phyloP scores from a whole-genome alignment of 805 yeast species.

The Teunomyces lycoperdinae region DNA sequence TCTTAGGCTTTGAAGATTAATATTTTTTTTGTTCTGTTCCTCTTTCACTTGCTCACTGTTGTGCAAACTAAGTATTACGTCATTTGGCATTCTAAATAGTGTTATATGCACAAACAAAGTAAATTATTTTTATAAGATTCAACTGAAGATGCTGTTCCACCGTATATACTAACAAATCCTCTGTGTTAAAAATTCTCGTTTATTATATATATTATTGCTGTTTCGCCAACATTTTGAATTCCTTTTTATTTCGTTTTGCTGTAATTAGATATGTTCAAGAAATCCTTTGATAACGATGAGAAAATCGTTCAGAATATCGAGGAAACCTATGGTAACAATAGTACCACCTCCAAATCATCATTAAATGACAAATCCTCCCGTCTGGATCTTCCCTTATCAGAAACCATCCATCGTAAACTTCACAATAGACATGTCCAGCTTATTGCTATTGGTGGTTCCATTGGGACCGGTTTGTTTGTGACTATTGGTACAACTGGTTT shows the following conservation, averaged over 20 bases:
- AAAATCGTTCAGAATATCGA: not conserved
- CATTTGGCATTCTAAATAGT: not conserved
- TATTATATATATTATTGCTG: not conserved
- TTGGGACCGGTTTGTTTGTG: slow-evolving; percentile 34
- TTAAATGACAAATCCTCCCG: not conserved
- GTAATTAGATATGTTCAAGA: not conserved
- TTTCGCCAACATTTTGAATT: not conserved
- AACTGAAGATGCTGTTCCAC: not conserved
- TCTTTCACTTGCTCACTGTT: not conserved
- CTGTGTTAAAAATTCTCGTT: not conserved
- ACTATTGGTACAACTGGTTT: slow-evolving; percentile 32
- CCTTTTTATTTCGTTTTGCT: not conserved
- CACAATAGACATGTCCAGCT: slow-evolving; percentile 72
- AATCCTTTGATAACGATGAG: not conserved
- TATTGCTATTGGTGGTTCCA: slow-evolving; percentile 67
- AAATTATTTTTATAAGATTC: not conserved
- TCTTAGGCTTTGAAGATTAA: not conserved
- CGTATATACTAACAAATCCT: not conserved
- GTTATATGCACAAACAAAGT: not conserved
- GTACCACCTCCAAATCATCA: slow-evolving; percentile 4
- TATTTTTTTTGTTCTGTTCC: not conserved
- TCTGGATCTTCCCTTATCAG: slow-evolving; percentile 9
- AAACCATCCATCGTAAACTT: slow-evolving; percentile 41
- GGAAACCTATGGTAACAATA: slow-evolving; percentile 1
- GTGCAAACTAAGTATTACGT: not conserved